A percentile compares a stretch with the other conserved stretches of the same genome.
phyloP scores from a whole-genome alignment of 495 filamentous ascomycete species.

The Friedmanniomyces simplex region DNA sequence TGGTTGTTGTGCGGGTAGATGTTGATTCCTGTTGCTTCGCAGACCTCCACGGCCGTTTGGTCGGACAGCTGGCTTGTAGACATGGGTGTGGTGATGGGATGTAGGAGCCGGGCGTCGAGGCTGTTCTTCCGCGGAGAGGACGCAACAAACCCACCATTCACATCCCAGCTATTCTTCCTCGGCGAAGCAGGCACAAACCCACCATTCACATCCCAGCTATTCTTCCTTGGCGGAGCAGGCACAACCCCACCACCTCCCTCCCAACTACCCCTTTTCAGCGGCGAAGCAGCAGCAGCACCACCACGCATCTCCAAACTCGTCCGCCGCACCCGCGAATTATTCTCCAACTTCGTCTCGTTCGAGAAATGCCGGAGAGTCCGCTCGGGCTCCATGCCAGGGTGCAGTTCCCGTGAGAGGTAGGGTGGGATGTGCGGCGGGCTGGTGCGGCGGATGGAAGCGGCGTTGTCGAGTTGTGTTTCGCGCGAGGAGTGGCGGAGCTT shows the following conservation, averaged over 20 bases:
- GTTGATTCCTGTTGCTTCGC: conserved; percentile 70
- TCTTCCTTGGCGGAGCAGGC: too few relatives aligned
- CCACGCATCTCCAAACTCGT: background rate
- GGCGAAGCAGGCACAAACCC: too few relatives aligned
- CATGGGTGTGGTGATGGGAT: conserved; percentile 41
- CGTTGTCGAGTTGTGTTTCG: conserved; percentile 3
- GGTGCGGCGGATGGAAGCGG: background rate
- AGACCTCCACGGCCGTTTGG: conserved; percentile 48
- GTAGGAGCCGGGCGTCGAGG: conserved; percentile 42
- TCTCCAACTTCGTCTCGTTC: background rate
- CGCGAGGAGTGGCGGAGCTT: background rate
- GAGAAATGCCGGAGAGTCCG: conserved; percentile 1
- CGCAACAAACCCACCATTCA: background rate
- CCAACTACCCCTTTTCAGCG: too few relatives aligned
- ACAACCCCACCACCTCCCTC: too few relatives aligned
- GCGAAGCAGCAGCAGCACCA: too few relatives aligned
- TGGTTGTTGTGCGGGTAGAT: conserved; percentile 83
- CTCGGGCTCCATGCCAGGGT: background rate
- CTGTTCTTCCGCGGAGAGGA: conserved; percentile 5
- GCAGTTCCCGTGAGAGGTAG: background rate
- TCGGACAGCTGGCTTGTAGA: conserved; percentile 50
- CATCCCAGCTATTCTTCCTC: background rate
- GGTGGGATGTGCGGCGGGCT: background rate
- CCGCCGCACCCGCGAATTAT: background rate
- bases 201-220: too few relatives aligned